phyloP scores from a whole-genome alignment of 352 stramenopile species.

The Phytopythium oedochilum region DNA sequence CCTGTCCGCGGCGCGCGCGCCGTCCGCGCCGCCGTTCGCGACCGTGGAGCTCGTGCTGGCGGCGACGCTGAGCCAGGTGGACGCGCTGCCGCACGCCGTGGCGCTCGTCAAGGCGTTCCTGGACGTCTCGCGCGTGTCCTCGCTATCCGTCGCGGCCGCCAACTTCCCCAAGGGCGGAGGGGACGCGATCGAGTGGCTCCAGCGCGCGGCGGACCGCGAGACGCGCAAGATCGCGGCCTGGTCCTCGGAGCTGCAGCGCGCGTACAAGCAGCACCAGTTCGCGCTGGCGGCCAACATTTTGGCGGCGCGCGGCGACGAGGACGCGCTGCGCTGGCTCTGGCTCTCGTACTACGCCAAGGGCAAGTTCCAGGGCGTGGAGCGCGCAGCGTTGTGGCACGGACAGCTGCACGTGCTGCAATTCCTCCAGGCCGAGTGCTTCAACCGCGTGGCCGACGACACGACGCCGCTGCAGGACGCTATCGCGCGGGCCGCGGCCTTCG shows the following conservation, averaged over 20 bases:
- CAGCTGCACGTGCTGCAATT: slow-evolving; percentile 27
- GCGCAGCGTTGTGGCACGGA: slow-evolving; percentile 29
- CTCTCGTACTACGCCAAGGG: slow-evolving; percentile 25
- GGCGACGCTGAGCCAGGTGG: slow-evolving; percentile 7
- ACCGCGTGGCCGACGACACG: slow-evolving; percentile 17
- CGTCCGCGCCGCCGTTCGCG: slow-evolving; percentile 12
- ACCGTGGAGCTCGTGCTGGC: slow-evolving; percentile 26
- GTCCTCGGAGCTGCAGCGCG: slow-evolving; percentile 32
- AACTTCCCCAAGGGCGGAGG: slow-evolving; percentile 7
- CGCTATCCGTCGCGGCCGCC: slow-evolving; percentile 18
- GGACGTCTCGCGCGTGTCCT: slow-evolving; percentile 27
- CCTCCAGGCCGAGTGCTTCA: slow-evolving; percentile 25
- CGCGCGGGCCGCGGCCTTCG: slow-evolving; percentile 20
- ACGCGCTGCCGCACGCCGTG: slow-evolving; percentile 23
- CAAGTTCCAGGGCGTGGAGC: slow-evolving; percentile 28
- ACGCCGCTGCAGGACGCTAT: slow-evolving; percentile 33
- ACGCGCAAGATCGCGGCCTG: slow-evolving; percentile 20
- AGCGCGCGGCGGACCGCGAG: slow-evolving; percentile 21
- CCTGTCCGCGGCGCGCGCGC: background rate
- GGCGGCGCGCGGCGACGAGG: slow-evolving; percentile 16
- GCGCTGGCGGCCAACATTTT: slow-evolving; percentile 22
- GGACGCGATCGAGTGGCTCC: slow-evolving; percentile 17
- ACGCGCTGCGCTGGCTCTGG: slow-evolving; percentile 24
- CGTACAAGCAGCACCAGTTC: slow-evolving; percentile 35
- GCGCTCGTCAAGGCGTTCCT: slow-evolving; percentile 18